phyloP scores from a whole-genome alignment of 2,329 filamentous ascomycete species.

The Aspergillus sp. region DNA sequence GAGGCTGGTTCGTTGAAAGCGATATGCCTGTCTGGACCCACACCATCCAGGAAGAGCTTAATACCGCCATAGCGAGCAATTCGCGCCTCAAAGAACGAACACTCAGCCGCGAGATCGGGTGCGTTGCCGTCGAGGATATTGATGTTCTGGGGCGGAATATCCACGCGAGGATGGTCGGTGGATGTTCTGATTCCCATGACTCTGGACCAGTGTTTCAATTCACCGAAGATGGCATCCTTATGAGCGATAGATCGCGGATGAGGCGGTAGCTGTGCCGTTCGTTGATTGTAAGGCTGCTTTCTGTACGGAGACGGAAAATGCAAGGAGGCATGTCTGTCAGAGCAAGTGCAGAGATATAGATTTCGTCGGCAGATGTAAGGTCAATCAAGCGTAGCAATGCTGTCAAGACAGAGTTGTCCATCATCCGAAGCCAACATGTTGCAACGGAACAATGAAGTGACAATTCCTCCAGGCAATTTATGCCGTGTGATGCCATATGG shows the following conservation, averaged over 20 bases:
- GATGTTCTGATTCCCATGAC: constrained; percentile 51
- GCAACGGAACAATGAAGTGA: no score
- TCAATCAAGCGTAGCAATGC: constrained; percentile 95
- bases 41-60: constrained; percentile 81
- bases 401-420: constrained; percentile 89
- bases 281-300: constrained; percentile 91
- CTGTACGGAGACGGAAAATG: constrained; percentile 80
- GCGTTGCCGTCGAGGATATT: constrained; percentile 84
- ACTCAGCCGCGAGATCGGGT: constrained; percentile 72
- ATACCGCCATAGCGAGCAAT: constrained; percentile 76
- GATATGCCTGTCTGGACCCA: constrained; percentile 84
- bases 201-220: constrained; percentile 74
- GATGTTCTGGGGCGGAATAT: constrained; percentile 78
- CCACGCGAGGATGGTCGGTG: constrained; percentile 72
- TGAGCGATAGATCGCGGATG: constrained; percentile 84
- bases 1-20: constrained; percentile 90
- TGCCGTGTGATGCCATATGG: no score
- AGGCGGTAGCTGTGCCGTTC: constrained; percentile 91
- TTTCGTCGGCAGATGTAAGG: constrained; percentile 90
- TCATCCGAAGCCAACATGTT: no score
- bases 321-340: constrained; percentile 72
- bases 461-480: no score
- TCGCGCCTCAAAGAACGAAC: constrained; percentile 75
- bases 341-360: constrained; percentile 75
- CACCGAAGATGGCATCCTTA: constrained; percentile 93